phyloP scores from a whole-genome alignment of 1,284 basidiomycete species.

The Ustilago vetiveriae region DNA sequence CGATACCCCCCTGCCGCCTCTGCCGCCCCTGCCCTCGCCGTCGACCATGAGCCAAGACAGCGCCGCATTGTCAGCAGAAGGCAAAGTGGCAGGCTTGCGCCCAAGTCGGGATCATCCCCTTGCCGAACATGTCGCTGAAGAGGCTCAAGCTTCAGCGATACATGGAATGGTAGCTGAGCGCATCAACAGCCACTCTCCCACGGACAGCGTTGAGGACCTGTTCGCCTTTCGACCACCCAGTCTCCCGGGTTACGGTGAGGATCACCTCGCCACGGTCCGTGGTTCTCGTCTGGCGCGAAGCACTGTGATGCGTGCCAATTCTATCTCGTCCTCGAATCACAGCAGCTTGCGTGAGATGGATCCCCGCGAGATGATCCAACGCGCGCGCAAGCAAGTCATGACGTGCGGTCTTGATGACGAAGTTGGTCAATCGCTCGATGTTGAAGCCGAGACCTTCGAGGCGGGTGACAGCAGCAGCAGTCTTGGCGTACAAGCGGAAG shows the following conservation, averaged over 20 bases:
- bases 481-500: constrained; percentile 19
- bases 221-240: constrained; percentile 41
- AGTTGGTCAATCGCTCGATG: constrained; percentile 9
- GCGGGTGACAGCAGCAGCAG: neutral
- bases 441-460: constrained; percentile 2
- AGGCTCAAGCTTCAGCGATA: neutral
- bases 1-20: constrained; percentile 12
- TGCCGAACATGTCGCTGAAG: neutral
- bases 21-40: constrained; percentile 12
- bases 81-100: constrained; percentile 9
- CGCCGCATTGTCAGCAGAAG: neutral
- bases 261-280: neutral
- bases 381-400: constrained; percentile 14
- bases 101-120: constrained; percentile 25
- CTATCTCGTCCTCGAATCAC: constrained; percentile 28
- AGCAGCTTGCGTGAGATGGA: constrained; percentile 27
- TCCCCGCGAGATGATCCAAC: constrained; percentile 30
- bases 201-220: constrained; percentile 23
- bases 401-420: constrained; percentile 42
- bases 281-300: neutral
- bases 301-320: constrained; percentile 2
- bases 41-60: neutral
- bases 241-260: constrained; percentile 11
- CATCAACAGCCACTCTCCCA: neutral
- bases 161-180: neutral